Base-by-base conservation (phyloP, 805 yeast genomes). In the Hanseniaspora osmophila region DNA sequence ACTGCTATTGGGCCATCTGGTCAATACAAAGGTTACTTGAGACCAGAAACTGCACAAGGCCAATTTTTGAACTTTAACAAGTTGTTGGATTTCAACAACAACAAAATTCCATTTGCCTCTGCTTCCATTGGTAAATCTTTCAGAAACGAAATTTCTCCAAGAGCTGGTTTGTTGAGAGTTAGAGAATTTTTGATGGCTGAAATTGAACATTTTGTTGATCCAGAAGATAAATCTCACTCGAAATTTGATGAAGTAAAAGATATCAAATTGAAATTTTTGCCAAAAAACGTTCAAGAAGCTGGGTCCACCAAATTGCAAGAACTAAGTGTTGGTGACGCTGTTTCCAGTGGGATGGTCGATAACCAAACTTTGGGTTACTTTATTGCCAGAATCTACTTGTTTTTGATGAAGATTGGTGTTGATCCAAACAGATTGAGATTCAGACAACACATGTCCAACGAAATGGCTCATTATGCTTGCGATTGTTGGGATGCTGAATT, bases 401-500 rank as follows among this genome's bases (percentile, higher is more conserved):
- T 92, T 67, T 74, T 92, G 64, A 60, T 70, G 51, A 84, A 83
- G 63, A 85, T 92, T 59, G 99, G 99, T 70, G 87, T 88, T 53
- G 90, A 92, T 64, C 72, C 80, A 49, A 61, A 67, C 47, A 79
- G 86, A 59, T 68, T 92, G 63, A 79, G 99, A 66, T 92, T 92
- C 78, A 84, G 99, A 73, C 98, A 92, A 72, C 99, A 92, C 69
- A 80, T 92, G 94, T 74, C 80, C 56, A 92, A 92, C 64, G 99
- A 92, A 71, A 92, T 92, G 99, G 99, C 99, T 16, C 99, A 92
- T 66, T 92, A 92, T 65, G 98, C 98, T 49, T 80, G 94, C 54
- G 99, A 92, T 70, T 92, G 99, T 73, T 92, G 99, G 99, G 99
- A 92, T 69, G 96, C 95, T 53, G 99, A 92, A 71, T 73, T 92